A percentile compares a stretch with the other conserved stretches of the same genome.
These are phyloP conservation scores for Alternaria ethzedia DNA, from an alignment of 2,329 filamentous ascomycete genomes.

Conservation along the genomic window DNA sequence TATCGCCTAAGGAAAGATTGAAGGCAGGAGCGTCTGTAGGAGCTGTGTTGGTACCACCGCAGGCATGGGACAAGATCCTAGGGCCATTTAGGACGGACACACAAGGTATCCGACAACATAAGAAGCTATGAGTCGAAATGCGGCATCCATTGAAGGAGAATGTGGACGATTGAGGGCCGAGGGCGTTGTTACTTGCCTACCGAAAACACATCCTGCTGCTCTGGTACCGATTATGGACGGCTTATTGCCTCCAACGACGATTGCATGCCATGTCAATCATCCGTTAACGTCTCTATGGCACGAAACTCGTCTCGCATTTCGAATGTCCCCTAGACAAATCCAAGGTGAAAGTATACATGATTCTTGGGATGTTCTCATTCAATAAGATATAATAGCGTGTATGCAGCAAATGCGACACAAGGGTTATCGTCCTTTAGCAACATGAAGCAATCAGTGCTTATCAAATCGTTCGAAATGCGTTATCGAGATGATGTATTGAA, in stretches of 20 bases:
- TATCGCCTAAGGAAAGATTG: constrained; percentile 47
- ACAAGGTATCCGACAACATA: constrained; percentile 34
- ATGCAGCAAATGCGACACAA: neutral
- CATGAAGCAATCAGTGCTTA: constrained; percentile 6
- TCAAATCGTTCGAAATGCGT: neutral
- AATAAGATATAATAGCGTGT: neutral
- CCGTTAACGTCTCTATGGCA: neutral
- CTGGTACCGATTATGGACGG: constrained; percentile 22
- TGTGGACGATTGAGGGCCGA: constrained; percentile 21
- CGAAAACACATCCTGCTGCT: constrained; percentile 25
- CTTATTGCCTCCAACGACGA: neutral
- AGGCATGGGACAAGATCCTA: constrained; percentile 56
- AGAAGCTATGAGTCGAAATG: constrained; percentile 27
- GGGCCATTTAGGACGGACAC: constrained; percentile 52
- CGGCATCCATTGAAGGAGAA: constrained; percentile 29
- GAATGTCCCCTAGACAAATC: neutral
- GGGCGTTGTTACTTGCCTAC: constrained; percentile 29
- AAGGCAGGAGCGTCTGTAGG: constrained; percentile 50
- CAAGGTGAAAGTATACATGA: neutral
- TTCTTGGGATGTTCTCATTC: neutral
- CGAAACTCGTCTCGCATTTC: neutral
- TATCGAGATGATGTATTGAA: neutral
- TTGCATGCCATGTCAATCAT: neutral
- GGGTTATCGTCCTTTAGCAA: neutral
- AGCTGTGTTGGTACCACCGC: constrained; percentile 58